These are phyloP conservation scores for Malus sieversii DNA, from an alignment of 306 rosid genomes.

Conservation along the genomic window DNA sequence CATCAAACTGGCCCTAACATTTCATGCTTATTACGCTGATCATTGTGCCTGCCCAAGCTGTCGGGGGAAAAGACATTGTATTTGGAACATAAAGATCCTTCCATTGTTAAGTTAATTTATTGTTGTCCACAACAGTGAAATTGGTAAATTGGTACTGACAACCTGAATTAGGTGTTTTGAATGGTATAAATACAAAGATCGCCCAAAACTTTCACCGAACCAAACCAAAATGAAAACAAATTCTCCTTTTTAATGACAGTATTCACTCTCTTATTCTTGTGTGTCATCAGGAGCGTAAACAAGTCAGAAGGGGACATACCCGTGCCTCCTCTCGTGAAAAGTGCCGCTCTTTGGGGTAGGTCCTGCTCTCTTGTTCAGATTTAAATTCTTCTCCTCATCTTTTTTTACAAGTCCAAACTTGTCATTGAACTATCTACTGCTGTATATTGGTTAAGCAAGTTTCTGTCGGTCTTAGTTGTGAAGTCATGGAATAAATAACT, in stretches of 20 bases:
- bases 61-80: background rate
- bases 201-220: background rate
- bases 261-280: conserved; percentile 4
- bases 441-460: background rate
- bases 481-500: background rate
- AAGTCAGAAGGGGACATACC: conserved; percentile 88
- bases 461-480: background rate
- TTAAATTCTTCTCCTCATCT: background rate
- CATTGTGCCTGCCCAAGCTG: background rate
- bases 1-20: background rate
- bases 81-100: background rate
- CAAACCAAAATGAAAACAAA: background rate
- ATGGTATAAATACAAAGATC: background rate
- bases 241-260: background rate
- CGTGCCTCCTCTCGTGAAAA: conserved; percentile 82
- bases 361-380: background rate
- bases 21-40: background rate
- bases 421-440: background rate
- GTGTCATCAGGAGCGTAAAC: conserved; percentile 57
- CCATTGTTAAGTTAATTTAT: background rate
- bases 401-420: background rate
- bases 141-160: background rate
- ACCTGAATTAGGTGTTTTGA: background rate
- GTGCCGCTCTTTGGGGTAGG: conserved; percentile 64
- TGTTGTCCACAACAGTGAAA: background rate